Evolutionary conservation across 164 flowering plant species (phyloP).

Genomic region (Pachysandra terminalis): DNA sequence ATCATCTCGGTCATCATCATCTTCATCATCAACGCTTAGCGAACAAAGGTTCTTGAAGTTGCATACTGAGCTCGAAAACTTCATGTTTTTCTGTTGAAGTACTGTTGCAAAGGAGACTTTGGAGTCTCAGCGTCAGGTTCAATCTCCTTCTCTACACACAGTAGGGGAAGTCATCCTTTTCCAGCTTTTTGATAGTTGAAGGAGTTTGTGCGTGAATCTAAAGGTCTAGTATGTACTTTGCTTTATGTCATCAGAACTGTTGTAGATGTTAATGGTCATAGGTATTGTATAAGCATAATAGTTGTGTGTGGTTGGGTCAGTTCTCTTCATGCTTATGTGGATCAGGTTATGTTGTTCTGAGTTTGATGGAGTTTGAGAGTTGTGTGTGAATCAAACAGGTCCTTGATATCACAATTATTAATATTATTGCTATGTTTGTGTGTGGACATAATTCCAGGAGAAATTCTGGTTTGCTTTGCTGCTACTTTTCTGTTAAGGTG

Average conservation of each 20-base stretch:
- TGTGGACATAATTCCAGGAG: too few relatives aligned
- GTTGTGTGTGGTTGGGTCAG: too few relatives aligned
- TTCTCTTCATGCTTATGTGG: too few relatives aligned
- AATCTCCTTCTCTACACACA: constrained; percentile 8
- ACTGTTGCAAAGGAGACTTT: background rate
- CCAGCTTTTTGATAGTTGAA: background rate
- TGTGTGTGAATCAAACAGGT: too few relatives aligned
- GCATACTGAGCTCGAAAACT: constrained; percentile 38
- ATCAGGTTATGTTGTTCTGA: too few relatives aligned
- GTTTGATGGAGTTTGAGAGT: too few relatives aligned
- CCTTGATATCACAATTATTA: too few relatives aligned
- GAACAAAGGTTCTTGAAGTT: constrained; percentile 25
- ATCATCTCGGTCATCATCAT: constrained; percentile 16
- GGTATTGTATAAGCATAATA: background rate
- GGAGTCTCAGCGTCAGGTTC: constrained; percentile 1
- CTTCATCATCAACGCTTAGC: constrained; percentile 24
- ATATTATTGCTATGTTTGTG: too few relatives aligned
- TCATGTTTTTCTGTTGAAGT: constrained; percentile 50
- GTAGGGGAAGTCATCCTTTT: background rate
- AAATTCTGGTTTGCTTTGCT: too few relatives aligned
- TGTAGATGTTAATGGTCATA: background rate
- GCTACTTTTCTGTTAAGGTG: too few relatives aligned
- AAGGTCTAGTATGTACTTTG: constrained; percentile 5
- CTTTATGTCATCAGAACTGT: too few relatives aligned
- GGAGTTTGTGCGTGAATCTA: constrained; percentile 34